Conservation (phyloP, 108 stramenopile species). For the Cyclotella cryptica region DNA sequence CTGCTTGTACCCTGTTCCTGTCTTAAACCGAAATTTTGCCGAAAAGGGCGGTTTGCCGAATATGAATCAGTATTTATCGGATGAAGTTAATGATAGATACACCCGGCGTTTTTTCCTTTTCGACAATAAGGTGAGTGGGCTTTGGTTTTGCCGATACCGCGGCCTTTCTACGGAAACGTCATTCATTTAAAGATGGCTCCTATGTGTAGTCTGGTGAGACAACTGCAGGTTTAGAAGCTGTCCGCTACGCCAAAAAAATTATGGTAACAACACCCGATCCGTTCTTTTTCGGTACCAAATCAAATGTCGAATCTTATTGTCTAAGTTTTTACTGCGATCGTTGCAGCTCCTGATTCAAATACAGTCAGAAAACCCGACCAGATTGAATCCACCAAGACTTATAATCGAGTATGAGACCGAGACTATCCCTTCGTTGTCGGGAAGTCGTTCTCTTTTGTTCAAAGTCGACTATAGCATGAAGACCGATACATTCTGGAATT, state of each 20-base stretch:
- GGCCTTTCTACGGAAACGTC: neutral
- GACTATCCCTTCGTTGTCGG: slow-evolving; percentile 22
- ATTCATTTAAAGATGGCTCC: neutral
- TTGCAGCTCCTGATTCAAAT: slow-evolving; percentile 42
- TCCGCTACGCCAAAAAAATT: slow-evolving; percentile 71
- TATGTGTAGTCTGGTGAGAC: slow-evolving; percentile 36
- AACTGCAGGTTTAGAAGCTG: slow-evolving; percentile 47
- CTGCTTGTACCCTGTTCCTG: slow-evolving; percentile 70
- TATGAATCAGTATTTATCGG: slow-evolving; percentile 38
- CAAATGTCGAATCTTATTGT: no score
- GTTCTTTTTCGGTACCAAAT: no score
- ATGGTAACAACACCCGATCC: neutral
- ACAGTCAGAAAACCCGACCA: slow-evolving; percentile 45
- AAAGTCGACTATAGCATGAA: slow-evolving; percentile 69
- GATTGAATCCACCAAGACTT: slow-evolving; percentile 68
- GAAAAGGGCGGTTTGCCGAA: slow-evolving; percentile 50
- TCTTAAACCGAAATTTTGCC: slow-evolving; percentile 56
- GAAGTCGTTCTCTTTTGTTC: slow-evolving; percentile 43
- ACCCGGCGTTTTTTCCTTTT: slow-evolving; percentile 80
- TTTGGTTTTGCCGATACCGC: neutral
- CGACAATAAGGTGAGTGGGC: slow-evolving; percentile 54
- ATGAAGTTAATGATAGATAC: slow-evolving; percentile 67
- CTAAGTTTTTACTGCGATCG: no score
- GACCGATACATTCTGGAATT: slow-evolving; percentile 57
- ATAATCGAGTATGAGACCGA: slow-evolving; percentile 66